Evolutionary conservation across 306 rosid genomes (phyloP).

Genomic region (Fagus sylvatica): DNA sequence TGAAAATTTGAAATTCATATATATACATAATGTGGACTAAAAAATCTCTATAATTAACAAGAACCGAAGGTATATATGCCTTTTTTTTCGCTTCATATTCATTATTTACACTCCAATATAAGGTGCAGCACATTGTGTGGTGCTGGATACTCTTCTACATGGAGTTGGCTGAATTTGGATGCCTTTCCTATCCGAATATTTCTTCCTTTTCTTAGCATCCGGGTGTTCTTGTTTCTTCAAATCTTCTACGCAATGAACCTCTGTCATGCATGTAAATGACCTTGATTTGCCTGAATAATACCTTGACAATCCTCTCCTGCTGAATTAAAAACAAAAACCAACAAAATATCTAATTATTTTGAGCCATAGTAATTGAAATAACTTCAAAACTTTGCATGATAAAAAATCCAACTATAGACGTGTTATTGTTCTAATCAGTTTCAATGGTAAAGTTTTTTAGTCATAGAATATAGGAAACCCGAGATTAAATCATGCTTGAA

Average conservation of each 20-base stretch:
- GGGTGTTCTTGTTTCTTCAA: conserved; percentile 65
- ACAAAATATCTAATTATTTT: not conserved
- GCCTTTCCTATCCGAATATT: conserved; percentile 39
- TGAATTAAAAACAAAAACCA: not conserved
- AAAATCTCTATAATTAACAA: not conserved
- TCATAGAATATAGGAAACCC: too few species aligned
- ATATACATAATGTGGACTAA: not conserved
- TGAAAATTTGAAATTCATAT: not conserved
- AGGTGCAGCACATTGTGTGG: conserved; percentile 48
- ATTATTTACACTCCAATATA: conserved; percentile 43
- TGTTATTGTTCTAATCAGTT: too few species aligned
- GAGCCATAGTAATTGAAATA: not conserved
- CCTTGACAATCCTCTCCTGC: conserved; percentile 73
- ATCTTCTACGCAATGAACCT: conserved; percentile 61
- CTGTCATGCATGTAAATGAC: conserved; percentile 78
- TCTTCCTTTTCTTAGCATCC: conserved; percentile 70
- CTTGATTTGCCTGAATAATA: conserved; percentile 82
- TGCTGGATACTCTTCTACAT: conserved; percentile 54
- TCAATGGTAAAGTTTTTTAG: too few species aligned
- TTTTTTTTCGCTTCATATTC: not conserved
- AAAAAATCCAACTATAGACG: too few species aligned
- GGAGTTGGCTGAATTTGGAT: conserved; percentile 36
- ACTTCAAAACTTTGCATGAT: not conserved
- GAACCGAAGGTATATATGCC: not conserved
- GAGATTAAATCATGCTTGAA: too few species aligned